Conservation (phyloP, 805 yeast genomes). For the Isabelozyma rhagii region DNA sequence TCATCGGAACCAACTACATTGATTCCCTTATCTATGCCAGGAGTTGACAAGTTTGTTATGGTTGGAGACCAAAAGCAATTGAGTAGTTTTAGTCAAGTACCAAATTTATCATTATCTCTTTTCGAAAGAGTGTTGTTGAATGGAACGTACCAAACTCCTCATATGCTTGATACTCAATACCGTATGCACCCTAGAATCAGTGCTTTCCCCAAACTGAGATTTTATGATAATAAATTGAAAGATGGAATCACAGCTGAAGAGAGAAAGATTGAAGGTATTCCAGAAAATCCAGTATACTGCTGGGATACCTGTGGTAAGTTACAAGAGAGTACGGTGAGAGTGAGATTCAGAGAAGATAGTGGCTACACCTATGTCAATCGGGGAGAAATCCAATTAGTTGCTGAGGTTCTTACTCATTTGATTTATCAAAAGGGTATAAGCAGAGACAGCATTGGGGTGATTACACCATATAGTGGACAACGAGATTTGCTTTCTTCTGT, state of each 20-base stretch:
- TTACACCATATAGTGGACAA: slow-evolving; percentile 78
- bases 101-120: slow-evolving; percentile 61
- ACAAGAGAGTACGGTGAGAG: slow-evolving; percentile 48
- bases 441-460: slow-evolving; percentile 55
- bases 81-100: slow-evolving; percentile 68
- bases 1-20: slow-evolving; percentile 71
- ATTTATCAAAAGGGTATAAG: slow-evolving; percentile 52
- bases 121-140: slow-evolving; percentile 65
- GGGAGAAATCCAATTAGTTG: slow-evolving; percentile 49
- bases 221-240: slow-evolving; percentile 47
- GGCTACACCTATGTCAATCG: slow-evolving; percentile 60
- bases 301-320: slow-evolving; percentile 55
- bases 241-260: slow-evolving; percentile 60
- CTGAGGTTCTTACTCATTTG: slow-evolving; percentile 47
- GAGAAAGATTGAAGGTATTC: slow-evolving; percentile 44
- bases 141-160: slow-evolving; percentile 58
- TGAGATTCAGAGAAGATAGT: slow-evolving; percentile 42
- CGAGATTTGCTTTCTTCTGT: slow-evolving; percentile 56
- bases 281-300: slow-evolving; percentile 51
- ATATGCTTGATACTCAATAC: slow-evolving; percentile 67
- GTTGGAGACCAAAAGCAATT: slow-evolving; percentile 78
- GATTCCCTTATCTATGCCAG: slow-evolving; percentile 68
- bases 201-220: slow-evolving; percentile 52
- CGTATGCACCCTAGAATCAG: slow-evolving; percentile 66
- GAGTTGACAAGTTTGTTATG: slow-evolving; percentile 62